Conservation (phyloP, 2,329 filamentous ascomycete species). For the Chaetomiaceae sp. region DNA sequence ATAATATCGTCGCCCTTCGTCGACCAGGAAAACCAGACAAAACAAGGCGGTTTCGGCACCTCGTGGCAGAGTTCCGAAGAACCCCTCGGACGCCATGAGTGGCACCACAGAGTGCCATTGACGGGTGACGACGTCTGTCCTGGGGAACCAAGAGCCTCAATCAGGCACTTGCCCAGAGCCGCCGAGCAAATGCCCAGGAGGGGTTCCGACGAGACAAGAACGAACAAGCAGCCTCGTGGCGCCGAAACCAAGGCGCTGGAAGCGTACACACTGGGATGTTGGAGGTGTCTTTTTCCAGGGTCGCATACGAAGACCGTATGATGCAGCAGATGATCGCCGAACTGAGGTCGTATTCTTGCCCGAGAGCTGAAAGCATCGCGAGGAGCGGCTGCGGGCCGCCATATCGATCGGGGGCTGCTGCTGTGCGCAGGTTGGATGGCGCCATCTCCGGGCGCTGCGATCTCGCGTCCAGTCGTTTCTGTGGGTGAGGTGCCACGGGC, state of each 20-base stretch:
- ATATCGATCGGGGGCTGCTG: slow-evolving; percentile 7
- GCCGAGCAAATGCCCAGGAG: slow-evolving; percentile 10
- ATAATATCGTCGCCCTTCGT: slow-evolving; percentile 21
- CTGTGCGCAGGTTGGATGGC: slow-evolving; percentile 7
- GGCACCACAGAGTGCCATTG: slow-evolving; percentile 11
- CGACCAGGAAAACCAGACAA: slow-evolving; percentile 24
- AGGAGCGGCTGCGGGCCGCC: not conserved
- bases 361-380: slow-evolving; percentile 7
- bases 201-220: slow-evolving; percentile 6
- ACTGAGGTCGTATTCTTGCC: slow-evolving; percentile 15
- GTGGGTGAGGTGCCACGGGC: not conserved
- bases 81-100: not conserved
- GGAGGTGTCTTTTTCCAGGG: not conserved
- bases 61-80: slow-evolving; percentile 10
- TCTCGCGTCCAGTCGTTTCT: not conserved
- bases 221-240: slow-evolving; percentile 1
- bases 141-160: slow-evolving; percentile 7
- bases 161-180: slow-evolving; percentile 12
- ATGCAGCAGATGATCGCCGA: slow-evolving; percentile 5
- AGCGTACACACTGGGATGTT: not conserved
- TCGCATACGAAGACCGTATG: slow-evolving; percentile 2
- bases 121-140: not conserved
- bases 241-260: slow-evolving; percentile 5
- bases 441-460: slow-evolving; percentile 1
- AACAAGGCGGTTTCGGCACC: slow-evolving; percentile 13